Percentiles rank a stretch among this genome's conserved stretches.
phyloP scores from a whole-genome alignment of 768 basidiomycete species.

The Boletellus ananiceps region DNA sequence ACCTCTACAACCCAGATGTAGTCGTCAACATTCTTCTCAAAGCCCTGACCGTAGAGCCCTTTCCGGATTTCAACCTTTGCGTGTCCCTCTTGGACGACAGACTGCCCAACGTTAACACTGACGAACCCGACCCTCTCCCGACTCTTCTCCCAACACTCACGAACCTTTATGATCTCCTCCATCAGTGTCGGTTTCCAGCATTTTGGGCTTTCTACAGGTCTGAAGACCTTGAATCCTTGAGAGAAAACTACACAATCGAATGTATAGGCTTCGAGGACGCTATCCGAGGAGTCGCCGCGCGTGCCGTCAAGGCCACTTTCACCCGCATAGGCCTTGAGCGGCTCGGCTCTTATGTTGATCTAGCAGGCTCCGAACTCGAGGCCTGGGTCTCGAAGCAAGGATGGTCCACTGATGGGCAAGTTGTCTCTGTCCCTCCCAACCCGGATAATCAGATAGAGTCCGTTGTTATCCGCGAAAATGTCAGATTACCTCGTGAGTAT shows the following conservation, averaged over 20 bases:
- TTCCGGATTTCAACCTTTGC: conserved; percentile 93
- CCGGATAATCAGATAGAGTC: conserved; percentile 87
- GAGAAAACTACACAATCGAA: conserved; percentile 86
- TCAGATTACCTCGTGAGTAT: conserved; percentile 73
- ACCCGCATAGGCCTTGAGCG: conserved; percentile 65
- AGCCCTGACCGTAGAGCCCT: conserved; percentile 76
- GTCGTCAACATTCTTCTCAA: conserved; percentile 94
- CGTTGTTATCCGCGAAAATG: conserved; percentile 76
- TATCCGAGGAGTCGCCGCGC: conserved; percentile 71
- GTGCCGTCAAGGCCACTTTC: conserved; percentile 76
- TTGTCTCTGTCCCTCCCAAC: conserved; percentile 72
- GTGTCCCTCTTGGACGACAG: conserved; percentile 88
- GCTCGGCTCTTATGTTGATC: conserved; percentile 65
- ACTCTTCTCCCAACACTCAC: conserved; percentile 64
- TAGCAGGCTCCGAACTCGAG: conserved; percentile 58
- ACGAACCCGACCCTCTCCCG: conserved; percentile 81
- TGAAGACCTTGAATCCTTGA: conserved; percentile 59
- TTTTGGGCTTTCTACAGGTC: conserved; percentile 81
- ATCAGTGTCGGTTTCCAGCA: conserved; percentile 81
- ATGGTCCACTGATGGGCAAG: conserved; percentile 59
- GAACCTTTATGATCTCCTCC: conserved; percentile 63
- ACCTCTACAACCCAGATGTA: conserved; percentile 88
- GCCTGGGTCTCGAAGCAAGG: conserved; percentile 60
- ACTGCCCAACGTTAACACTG: conserved; percentile 46
- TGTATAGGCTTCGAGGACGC: conserved; percentile 79